A percentile compares a stretch with the other conserved stretches of the same genome.
These are phyloP conservation scores for Saccharomycopsis crataegensis DNA, from an alignment of 1,139 yeast genomes.

Conservation along the genomic window DNA sequence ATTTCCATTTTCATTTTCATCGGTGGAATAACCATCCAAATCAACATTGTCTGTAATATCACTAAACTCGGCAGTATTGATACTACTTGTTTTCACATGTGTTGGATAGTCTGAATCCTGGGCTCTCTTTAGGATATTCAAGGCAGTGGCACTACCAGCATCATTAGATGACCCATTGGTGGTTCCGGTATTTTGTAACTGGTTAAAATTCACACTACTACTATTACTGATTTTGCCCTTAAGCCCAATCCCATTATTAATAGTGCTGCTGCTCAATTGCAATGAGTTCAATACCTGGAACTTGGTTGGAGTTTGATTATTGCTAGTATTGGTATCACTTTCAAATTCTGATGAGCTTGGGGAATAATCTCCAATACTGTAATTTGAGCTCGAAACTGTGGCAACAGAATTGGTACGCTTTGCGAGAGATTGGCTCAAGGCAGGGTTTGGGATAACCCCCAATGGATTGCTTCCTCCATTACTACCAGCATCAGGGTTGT, in stretches of 20 bases:
- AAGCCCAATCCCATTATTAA: slow-evolving; percentile 9
- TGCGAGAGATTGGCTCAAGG: neutral
- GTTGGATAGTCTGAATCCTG: too few species aligned
- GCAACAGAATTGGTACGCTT: neutral
- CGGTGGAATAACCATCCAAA: neutral
- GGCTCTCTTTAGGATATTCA: too few species aligned
- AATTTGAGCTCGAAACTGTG: slow-evolving; percentile 9
- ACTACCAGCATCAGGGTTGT: neutral
- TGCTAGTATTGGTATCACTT: slow-evolving; percentile 1
- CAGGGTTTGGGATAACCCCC: neutral
- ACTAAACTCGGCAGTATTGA: neutral
- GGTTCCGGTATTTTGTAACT: neutral
- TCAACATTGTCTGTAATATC: slow-evolving; percentile 12
- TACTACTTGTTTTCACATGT: neutral
- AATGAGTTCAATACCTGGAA: slow-evolving; percentile 14
- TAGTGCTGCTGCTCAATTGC: slow-evolving; percentile 9
- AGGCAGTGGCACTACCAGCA: too few species aligned
- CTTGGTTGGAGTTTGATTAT: slow-evolving; percentile 17
- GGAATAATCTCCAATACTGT: slow-evolving; percentile 36
- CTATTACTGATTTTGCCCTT: slow-evolving; percentile 12
- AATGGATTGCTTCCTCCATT: neutral
- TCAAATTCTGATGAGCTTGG: slow-evolving; percentile 36
- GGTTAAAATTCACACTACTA: slow-evolving; percentile 4
- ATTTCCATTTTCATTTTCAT: neutral
- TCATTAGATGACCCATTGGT: too few species aligned